Conservation (phyloP, 192 early-diverging fungal genomes). For the Coemansia sp. region DNA sequence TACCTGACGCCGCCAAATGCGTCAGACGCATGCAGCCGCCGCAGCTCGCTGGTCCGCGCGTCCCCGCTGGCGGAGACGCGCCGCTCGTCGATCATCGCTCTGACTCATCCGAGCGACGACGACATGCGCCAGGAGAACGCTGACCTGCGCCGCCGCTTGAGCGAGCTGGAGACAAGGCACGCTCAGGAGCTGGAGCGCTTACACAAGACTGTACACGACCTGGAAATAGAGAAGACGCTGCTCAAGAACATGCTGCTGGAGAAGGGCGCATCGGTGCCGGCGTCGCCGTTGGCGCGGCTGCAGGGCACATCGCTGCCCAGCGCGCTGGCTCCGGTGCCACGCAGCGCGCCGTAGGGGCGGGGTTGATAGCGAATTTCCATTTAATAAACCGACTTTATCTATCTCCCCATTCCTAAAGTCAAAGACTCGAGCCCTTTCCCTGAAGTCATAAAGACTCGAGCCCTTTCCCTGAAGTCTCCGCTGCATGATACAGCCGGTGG, state of each 20-base stretch:
- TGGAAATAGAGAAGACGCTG: constrained; percentile 51
- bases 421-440: background rate
- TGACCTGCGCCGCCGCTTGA: constrained; percentile 40
- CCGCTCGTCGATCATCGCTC: constrained; percentile 50
- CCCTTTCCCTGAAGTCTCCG: background rate
- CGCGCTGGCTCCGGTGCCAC: background rate
- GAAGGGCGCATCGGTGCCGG: constrained; percentile 17
- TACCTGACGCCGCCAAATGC: background rate
- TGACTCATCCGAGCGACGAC: constrained; percentile 45
- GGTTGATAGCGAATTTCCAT: background rate
- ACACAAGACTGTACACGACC: constrained; percentile 26
- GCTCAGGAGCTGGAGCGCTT: constrained; percentile 34
- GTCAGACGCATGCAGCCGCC: constrained; percentile 4
- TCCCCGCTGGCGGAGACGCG: constrained; percentile 20
- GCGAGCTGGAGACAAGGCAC: constrained; percentile 49
- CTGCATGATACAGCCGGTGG: constrained; percentile 26
- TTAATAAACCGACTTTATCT: background rate
- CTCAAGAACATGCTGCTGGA: constrained; percentile 46
- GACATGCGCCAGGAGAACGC: constrained; percentile 44
- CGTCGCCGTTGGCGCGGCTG: constrained; percentile 10
- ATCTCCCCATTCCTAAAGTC: background rate
- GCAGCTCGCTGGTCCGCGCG: constrained; percentile 16
- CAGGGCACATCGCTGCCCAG: background rate
- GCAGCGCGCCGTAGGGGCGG: background rate
- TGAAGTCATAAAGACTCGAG: no score